These are phyloP conservation scores for Crithidia mellificae DNA, from an alignment of 208 protist genomes.

Conservation along the genomic window DNA sequence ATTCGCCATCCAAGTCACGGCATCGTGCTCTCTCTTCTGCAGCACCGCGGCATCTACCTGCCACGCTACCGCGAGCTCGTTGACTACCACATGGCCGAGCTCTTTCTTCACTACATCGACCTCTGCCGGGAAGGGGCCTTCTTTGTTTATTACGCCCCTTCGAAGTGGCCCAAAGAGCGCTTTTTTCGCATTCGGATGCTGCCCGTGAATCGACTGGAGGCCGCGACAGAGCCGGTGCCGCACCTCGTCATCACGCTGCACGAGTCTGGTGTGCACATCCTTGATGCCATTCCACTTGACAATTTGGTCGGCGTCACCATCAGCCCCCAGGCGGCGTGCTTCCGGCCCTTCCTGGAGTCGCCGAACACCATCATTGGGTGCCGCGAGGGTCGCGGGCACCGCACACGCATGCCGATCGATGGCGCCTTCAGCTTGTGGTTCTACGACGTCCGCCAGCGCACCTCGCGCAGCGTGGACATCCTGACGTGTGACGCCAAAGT, in stretches of 20 bases:
- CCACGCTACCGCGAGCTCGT: constrained; percentile 59
- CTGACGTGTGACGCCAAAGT: constrained; percentile 74
- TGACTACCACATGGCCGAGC: constrained; percentile 86
- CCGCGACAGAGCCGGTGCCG: constrained; percentile 37
- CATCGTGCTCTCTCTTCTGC: constrained; percentile 64
- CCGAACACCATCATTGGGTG: constrained; percentile 59
- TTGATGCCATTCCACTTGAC: constrained; percentile 57
- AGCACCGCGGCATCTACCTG: constrained; percentile 60
- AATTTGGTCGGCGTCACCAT: constrained; percentile 72
- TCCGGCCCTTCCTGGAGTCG: constrained; percentile 53
- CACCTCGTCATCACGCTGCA: constrained; percentile 66
- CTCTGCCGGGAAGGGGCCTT: constrained; percentile 67
- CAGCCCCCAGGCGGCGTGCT: constrained; percentile 41
- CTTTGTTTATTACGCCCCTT: constrained; percentile 68
- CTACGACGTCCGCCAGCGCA: constrained; percentile 37
- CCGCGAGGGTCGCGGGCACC: constrained; percentile 58
- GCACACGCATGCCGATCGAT: constrained; percentile 49
- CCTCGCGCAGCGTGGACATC: constrained; percentile 52
- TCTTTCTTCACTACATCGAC: constrained; percentile 73
- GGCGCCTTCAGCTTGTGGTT: constrained; percentile 81
- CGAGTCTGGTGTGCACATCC: constrained; percentile 48
- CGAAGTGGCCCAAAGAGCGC: constrained; percentile 66
- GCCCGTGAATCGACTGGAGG: constrained; percentile 37
- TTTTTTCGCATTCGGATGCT: constrained; percentile 79
- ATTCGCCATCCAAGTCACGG: constrained; percentile 56